Conservation (phyloP, 2,329 filamentous ascomycete genomes). For the Alternaria sp. region DNA sequence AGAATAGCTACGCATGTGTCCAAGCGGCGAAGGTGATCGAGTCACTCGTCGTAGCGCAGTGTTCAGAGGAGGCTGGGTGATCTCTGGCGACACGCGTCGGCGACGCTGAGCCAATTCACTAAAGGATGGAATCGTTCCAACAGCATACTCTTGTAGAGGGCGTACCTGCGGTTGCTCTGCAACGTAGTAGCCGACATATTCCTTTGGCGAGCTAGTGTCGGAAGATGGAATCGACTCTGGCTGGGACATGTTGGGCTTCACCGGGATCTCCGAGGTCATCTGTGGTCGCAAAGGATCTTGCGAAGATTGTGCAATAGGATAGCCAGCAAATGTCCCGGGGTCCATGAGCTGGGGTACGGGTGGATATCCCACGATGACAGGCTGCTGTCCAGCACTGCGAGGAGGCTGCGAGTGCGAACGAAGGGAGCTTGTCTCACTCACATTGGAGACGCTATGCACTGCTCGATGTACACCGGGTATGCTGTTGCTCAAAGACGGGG, state of each 20-base stretch:
- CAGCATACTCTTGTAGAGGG: constrained; percentile 51
- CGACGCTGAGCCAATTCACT: constrained; percentile 54
- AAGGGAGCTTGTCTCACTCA: constrained; percentile 55
- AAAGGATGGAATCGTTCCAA: constrained; percentile 49
- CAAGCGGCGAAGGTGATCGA: constrained; percentile 59
- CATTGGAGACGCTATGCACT: constrained; percentile 55
- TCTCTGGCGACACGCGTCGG: constrained; percentile 55
- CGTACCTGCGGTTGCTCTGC: constrained; percentile 54
- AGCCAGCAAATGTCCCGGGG: constrained; percentile 41
- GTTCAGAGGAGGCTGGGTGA: constrained; percentile 50
- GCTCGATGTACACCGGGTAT: constrained; percentile 55
- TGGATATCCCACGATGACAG: constrained; percentile 53
- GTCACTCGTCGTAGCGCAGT: constrained; percentile 50
- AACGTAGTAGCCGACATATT: constrained; percentile 61
- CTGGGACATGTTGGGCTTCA: constrained; percentile 32
- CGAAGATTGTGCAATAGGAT: constrained; percentile 47
- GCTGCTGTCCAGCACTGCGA: constrained; percentile 53
- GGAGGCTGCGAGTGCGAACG: constrained; percentile 62
- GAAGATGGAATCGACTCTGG: constrained; percentile 32
- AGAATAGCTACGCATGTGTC: constrained; percentile 54
- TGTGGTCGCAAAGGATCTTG: constrained; percentile 39
- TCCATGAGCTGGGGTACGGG: constrained; percentile 47
- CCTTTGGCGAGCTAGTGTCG: constrained; percentile 56
- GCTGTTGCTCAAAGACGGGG: constrained; percentile 57
- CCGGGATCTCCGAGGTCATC: constrained; percentile 31